phyloP scores from a whole-genome alignment of 202 grass and related monocot species.

The Saccharum hybrid region DNA sequence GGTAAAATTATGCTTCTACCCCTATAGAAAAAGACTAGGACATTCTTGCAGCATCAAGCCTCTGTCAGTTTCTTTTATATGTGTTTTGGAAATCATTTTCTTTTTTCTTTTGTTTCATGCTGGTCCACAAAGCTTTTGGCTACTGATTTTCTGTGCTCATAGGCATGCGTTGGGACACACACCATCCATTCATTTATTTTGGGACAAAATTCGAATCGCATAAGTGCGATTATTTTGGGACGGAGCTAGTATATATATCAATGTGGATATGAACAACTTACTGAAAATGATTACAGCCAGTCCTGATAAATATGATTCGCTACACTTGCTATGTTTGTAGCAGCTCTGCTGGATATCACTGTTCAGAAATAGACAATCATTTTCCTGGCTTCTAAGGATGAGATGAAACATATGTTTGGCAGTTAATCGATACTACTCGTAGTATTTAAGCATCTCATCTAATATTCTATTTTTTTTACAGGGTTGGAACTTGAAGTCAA shows the following conservation, averaged over 20 bases:
- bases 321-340: conserved; percentile 1
- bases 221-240: too few species aligned
- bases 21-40: too few species aligned
- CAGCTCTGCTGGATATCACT: background rate
- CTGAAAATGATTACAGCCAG: background rate
- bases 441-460: background rate
- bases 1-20: too few species aligned
- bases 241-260: background rate
- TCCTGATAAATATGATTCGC: background rate
- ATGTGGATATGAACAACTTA: background rate
- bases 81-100: too few species aligned
- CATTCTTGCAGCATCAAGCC: too few species aligned
- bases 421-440: background rate
- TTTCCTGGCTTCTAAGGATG: background rate
- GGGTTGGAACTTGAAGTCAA: conserved; percentile 40
- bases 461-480: background rate
- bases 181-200: too few species aligned
- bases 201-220: too few species aligned
- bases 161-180: too few species aligned
- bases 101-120: too few species aligned
- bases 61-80: too few species aligned
- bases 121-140: too few species aligned
- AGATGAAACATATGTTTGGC: background rate
- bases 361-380: background rate
- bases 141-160: too few species aligned